Conservation (phyloP, 129 eudicot genomes). For the Pittosporum tobira region DNA sequence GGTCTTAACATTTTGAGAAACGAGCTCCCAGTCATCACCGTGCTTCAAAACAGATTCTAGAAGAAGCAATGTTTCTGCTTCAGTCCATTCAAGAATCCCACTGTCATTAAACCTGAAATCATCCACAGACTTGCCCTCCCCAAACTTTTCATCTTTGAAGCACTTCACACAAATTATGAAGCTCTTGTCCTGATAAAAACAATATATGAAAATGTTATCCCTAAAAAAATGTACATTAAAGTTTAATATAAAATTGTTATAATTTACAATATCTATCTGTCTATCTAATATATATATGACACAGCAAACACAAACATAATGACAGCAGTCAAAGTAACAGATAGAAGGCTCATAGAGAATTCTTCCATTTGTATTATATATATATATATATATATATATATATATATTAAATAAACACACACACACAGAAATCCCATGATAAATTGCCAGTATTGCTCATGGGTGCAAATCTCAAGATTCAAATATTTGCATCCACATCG, state of each 20-base stretch:
- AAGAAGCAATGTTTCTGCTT: conserved; percentile 81
- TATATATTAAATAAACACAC: too few species aligned
- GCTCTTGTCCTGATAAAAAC: conserved; percentile 45
- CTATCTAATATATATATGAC: too few species aligned
- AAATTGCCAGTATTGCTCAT: too few species aligned
- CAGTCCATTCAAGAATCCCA: conserved; percentile 55
- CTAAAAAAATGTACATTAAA: background rate
- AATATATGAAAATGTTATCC: background rate
- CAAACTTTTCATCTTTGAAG: conserved; percentile 51
- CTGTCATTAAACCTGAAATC: conserved; percentile 56
- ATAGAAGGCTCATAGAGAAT: too few species aligned
- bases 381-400: too few species aligned
- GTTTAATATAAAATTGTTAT: background rate
- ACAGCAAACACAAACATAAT: too few species aligned
- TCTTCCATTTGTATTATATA: too few species aligned
- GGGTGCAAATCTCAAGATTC: background rate
- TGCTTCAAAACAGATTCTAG: conserved; percentile 78
- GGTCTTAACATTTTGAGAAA: conserved; percentile 64
- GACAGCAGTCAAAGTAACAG: too few species aligned
- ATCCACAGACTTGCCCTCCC: conserved; percentile 47
- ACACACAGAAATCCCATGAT: too few species aligned
- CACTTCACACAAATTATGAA: conserved; percentile 61
- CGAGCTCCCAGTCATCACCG: conserved; percentile 96
- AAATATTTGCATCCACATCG: background rate
- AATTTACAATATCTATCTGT: too few species aligned